Conservation (phyloP, 306 rosid genomes). For the Acacia confusa region DNA sequence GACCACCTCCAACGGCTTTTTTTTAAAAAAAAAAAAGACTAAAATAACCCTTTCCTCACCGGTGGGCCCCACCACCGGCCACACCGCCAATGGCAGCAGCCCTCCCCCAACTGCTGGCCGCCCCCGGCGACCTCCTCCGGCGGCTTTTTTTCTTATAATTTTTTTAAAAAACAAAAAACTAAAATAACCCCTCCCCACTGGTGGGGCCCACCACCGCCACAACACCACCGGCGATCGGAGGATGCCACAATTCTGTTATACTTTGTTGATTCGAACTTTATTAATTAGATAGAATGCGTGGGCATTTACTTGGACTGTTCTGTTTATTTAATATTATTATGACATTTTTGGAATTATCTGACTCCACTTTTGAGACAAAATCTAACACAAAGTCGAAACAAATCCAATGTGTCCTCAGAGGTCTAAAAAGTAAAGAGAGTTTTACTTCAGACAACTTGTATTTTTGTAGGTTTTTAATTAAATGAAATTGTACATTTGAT, state of each 20-base stretch:
- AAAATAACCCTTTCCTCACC: too few relatives aligned
- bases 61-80: too few relatives aligned
- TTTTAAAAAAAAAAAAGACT: too few relatives aligned
- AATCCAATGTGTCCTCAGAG: neutral
- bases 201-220: too few relatives aligned
- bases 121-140: too few relatives aligned
- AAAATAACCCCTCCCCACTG: too few relatives aligned
- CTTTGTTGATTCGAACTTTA: constrained; percentile 14
- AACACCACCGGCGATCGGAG: too few relatives aligned
- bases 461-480: neutral
- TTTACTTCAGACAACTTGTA: neutral
- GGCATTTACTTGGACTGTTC: neutral
- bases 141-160: too few relatives aligned
- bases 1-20: too few relatives aligned
- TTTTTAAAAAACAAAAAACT: too few relatives aligned
- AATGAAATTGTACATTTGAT: neutral
- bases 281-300: constrained; percentile 19
- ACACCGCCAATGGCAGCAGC: too few relatives aligned
- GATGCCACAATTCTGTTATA: neutral
- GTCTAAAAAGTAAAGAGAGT: neutral
- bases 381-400: neutral
- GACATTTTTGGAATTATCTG: neutral
- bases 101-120: too few relatives aligned
- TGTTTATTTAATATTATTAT: neutral
- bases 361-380: neutral